Conservation (phyloP, 148 eudicot species). For the Rhododendron vialii region DNA sequence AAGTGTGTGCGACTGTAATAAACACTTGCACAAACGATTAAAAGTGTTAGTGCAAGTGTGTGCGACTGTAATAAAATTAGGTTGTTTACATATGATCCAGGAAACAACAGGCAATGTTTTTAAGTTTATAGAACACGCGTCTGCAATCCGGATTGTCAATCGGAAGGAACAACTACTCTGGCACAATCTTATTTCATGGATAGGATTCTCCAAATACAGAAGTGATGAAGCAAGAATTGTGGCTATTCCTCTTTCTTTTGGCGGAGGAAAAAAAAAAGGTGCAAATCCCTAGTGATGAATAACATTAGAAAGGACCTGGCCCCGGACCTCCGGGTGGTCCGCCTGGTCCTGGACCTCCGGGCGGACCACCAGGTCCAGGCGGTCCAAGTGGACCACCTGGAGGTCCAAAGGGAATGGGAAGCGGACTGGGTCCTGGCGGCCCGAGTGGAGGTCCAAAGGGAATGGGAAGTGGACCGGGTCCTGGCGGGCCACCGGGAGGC, state of each 20-base stretch:
- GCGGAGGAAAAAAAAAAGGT: not conserved
- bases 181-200: not conserved
- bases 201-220: not conserved
- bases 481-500: constrained; percentile 9
- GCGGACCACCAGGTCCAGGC: not conserved
- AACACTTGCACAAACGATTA: not conserved
- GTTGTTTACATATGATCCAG: not conserved
- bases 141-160: not conserved
- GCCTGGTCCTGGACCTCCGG: not conserved
- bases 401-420: not conserved
- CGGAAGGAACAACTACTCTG: not conserved
- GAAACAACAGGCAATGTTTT: not conserved
- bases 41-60: not conserved
- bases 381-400: not conserved
- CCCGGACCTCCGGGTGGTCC: not conserved
- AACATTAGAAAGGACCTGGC: not conserved
- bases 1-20: not conserved
- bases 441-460: not conserved
- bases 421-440: not conserved
- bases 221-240: not conserved
- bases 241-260: not conserved
- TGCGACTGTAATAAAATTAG: not conserved
- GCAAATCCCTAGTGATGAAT: not conserved
- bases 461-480: not conserved
- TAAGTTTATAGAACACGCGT: not conserved